Conservation (phyloP, 805 yeast genomes). For the Metschnikowia reukaufii region DNA sequence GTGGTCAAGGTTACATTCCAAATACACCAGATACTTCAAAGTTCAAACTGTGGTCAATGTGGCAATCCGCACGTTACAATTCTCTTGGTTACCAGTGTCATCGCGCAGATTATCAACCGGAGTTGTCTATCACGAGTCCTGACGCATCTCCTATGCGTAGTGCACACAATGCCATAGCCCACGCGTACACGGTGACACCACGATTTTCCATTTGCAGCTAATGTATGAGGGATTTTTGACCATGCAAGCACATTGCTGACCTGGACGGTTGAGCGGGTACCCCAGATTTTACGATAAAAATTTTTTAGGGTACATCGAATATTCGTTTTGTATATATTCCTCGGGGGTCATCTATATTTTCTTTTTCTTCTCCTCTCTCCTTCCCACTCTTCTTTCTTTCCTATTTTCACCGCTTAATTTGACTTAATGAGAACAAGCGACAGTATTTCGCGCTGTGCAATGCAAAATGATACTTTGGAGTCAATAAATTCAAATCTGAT, state of each 20-base stretch:
- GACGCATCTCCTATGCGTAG: too few species aligned
- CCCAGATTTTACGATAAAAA: background rate
- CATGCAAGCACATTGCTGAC: background rate
- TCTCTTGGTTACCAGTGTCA: too few species aligned
- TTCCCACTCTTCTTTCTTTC: background rate
- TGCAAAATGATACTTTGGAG: background rate
- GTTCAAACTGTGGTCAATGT: too few species aligned
- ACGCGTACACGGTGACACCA: background rate
- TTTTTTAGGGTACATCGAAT: background rate
- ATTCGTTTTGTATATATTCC: background rate
- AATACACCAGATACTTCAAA: too few species aligned
- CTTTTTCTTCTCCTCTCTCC: background rate
- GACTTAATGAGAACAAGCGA: background rate
- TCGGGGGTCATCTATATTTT: background rate
- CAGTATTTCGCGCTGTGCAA: background rate
- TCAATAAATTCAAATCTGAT: background rate
- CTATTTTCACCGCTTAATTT: background rate
- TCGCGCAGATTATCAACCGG: too few species aligned
- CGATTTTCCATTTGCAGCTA: conserved; percentile 5
- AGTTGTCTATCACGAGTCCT: too few species aligned
- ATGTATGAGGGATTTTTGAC: conserved; percentile 12
- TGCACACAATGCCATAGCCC: too few species aligned
- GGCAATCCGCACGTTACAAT: too few species aligned
- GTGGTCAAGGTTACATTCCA: too few species aligned
- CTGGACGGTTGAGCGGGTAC: background rate